These are phyloP conservation scores for Penicillium verhagenii DNA, from an alignment of 495 filamentous ascomycete species.

Conservation along the genomic window DNA sequence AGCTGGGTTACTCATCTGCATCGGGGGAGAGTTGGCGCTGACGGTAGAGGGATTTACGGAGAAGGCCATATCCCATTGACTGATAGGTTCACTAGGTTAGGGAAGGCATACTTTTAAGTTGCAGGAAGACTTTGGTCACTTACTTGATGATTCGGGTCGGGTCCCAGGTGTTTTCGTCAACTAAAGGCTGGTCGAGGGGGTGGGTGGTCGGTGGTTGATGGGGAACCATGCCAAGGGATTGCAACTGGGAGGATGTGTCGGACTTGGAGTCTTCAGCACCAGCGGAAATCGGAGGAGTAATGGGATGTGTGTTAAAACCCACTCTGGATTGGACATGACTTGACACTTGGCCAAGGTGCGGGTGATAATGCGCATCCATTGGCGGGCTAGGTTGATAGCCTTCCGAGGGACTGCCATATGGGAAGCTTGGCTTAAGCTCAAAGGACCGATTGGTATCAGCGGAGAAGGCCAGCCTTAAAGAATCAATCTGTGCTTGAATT, in stretches of 20 bases:
- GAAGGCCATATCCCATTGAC: conserved; percentile 92
- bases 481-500: conserved; percentile 87
- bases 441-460: conserved; percentile 84
- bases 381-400: conserved; percentile 62
- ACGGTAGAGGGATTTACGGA: conserved; percentile 58
- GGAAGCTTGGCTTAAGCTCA: conserved; percentile 83
- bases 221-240: conserved; percentile 75
- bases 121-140: conserved; percentile 28
- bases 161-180: conserved; percentile 80
- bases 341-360: conserved; percentile 34
- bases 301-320: conserved; percentile 72
- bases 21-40: conserved; percentile 50
- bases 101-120: background rate
- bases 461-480: conserved; percentile 88
- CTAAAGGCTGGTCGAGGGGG: conserved; percentile 54
- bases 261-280: conserved; percentile 72
- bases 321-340: conserved; percentile 57
- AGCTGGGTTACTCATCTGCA: conserved; percentile 32
- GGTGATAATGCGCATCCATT: conserved; percentile 45
- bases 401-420: conserved; percentile 77
- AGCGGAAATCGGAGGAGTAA: conserved; percentile 79
- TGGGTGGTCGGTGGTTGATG: conserved; percentile 43
- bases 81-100: conserved; percentile 27
- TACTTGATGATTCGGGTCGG: conserved; percentile 93
- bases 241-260: conserved; percentile 71